Evolutionary conservation across 2,329 filamentous ascomycete species (phyloP), one percentile per base, ranked within the genome.

Genomic region (Bimuria novae-zelandiae): DNA sequence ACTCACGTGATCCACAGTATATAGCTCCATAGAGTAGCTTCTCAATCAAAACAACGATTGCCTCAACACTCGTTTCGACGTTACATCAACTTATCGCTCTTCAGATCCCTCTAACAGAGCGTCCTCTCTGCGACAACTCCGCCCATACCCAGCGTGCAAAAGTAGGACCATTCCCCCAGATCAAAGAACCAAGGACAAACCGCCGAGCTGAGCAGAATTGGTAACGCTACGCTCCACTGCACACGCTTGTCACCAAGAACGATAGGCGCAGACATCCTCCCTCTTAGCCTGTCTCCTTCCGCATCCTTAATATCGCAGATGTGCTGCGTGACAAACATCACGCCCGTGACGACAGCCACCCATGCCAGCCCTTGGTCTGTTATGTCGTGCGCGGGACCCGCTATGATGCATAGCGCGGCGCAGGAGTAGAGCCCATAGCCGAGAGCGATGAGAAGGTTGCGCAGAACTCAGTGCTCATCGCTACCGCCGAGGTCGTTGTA

Each of bases 401-500:
- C 16, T 23, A 55, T 27, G 6, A 62, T 37, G 11, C 41, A 12
- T 32, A 63, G 10, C 1, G 59, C 52, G 4, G 48, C 50, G 1
- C 30, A 47, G 19, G 50, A 57, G 35, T 55, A 63, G 21, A 59
- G 16, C 2, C 54, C 53, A 21, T 57, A 62, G 6, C 55, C 64
- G 3, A 58, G 17, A 3, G 59, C 60, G 29, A 63, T 61, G n/a
- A 67, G 25, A 1, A 37, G 3, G 33, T 67, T 65, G 16, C 64
- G 61, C 2, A 67, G 49, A 30, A 64, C 45, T 25, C 55, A 56
- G 19, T 55, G 11, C 39, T 57, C 50, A 32, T 62, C 55, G 47
- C 55, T 49, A 7, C 53, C 57, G 0, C 35, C 55, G 1, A 73
- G 68, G 33, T 79, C 76, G 52, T 79, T 79, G 60, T 79, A 79